Percentiles rank a stretch among this genome's conserved stretches.
Evolutionary conservation across 331 rosid species (phyloP).

Genomic region (Erythrophleum ivorense): DNA sequence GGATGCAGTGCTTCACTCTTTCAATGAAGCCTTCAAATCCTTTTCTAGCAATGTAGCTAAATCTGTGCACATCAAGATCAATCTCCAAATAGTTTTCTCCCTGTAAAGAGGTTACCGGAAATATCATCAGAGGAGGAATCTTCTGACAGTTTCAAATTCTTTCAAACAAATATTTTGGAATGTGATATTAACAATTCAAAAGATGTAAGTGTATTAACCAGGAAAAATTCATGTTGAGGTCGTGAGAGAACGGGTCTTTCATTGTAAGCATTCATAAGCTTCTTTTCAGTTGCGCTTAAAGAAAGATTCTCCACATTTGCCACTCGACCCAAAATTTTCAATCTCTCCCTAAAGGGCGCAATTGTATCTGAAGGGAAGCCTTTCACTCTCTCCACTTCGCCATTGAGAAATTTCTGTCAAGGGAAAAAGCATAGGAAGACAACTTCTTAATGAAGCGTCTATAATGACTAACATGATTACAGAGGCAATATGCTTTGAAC

Average conservation of each 20-base stretch:
- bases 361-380: conserved; percentile 85
- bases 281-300: conserved; percentile 76
- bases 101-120: conserved; percentile 43
- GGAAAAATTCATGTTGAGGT: conserved; percentile 90
- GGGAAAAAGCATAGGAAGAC: conserved; percentile 35
- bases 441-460: conserved; percentile 19
- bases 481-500: conserved; percentile 17
- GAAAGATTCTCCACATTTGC: conserved; percentile 82
- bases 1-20: conserved; percentile 65
- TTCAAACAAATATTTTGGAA: no score
- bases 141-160: conserved; percentile 22
- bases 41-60: conserved; percentile 88
- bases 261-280: conserved; percentile 85
- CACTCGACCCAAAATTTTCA: conserved; percentile 78
- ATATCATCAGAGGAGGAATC: conserved; percentile 20
- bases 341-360: conserved; percentile 84
- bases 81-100: conserved; percentile 94
- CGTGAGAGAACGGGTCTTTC: conserved; percentile 94
- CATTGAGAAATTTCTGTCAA: conserved; percentile 77
- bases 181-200: not conserved
- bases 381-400: conserved; percentile 91
- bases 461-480: not conserved
- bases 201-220: conserved; percentile 54
- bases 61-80: conserved; percentile 89
- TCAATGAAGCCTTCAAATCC: conserved; percentile 84